Evolutionary conservation across 169 alveolate species (phyloP), one percentile per base, ranked within the genome.

Genomic region (Prorocentrum cordatum): DNA sequence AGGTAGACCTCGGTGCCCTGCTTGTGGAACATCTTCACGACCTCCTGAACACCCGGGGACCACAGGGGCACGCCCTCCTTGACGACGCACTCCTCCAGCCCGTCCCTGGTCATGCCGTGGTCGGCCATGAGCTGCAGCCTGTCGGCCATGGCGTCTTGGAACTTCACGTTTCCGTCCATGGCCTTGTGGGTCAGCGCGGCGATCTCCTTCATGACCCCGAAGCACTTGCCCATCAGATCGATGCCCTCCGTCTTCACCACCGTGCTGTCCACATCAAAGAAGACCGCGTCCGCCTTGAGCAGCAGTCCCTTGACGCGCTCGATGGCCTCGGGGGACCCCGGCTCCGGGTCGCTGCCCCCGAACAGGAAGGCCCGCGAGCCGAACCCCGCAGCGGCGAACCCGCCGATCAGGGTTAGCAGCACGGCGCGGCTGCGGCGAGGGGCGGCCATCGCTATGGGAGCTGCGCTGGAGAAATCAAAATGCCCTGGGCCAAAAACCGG

Each of bases 221-320:
- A 77, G 32, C 88, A 77, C 24, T 77, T 77, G 27, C 88, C 88
- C 4, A 77, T 77, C 59, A 77, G 75, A 62, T 77, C 88, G 29
- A 77, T 77, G 75, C 88, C 88, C 64, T 77, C 88, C 12, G 88
- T 77, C 42, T 72, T 77, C 64, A 77, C 88, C 66, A 77, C 88
- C 3, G 88, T 77, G 45, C 88, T 77, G 38, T 77, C 88, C 62
- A 77, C 88, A 16, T 77, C 88, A 27, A 77, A 77, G 88, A 77
- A 77, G n/a, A 77, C 88, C 7, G 88, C 88, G 31, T 77, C 88
- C 32, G 88, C 75, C 75, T 77, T 75, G 12, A 27, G 59, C 47
- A 77, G 75, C 33, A 77, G 45, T 32, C 75, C 39, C 33, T 77
- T 77, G 39, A 75, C 62, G 32, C 88, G 88, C 9, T 32, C 88